Evolutionary conservation across 106 monocot species (phyloP), one percentile per base, ranked within the genome.

Genomic region (Acanthochlamys bracteata): DNA sequence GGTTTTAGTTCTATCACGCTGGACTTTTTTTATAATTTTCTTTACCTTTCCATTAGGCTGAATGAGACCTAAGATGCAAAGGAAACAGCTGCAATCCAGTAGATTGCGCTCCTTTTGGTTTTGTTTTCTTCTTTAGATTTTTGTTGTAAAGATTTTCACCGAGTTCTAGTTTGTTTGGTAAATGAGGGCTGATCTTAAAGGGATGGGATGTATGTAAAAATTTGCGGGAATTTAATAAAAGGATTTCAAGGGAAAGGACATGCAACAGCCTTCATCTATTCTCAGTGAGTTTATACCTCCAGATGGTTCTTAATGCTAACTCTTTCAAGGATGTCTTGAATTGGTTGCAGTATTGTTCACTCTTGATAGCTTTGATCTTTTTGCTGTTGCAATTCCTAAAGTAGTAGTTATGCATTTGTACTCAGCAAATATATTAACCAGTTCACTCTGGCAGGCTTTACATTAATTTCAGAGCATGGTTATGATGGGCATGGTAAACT

Each of bases 1-100:
- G 54, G 25, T 57, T 63, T 27, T 59, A 33, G 42, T 63, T 11
- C 46, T 70, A 13, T 24, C 57, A 21, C 41, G 41, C 16, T 56
- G 17, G 53, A 12, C 22, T 22, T 64, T 58, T 11, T 11, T 68
- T 51, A 53, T 33, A 24, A 47, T 45, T 61, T 20, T 26, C 61
- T 55, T 41, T 20, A 7, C 21, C 57, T 42, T 6, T 56, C 25
- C 10, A 25, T 45, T 54, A 93, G 88, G 93, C 67, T 80, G 26
- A 85, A 76, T 24, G 85, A 82, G n/a, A n/a, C 61, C 20, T 72
- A 77, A 7, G 92, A 93, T 69, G 60, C 80, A 24, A 64, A 45
- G 39, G 93, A 93, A 47, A 56, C 75, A 66, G 74, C 77, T 21
- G 63, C 61, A 24, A 70, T 88, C n/a, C 74, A 77, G 88, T 87